phyloP scores from a whole-genome alignment of 805 yeast species.

The Scheffersomyces lignosus region DNA sequence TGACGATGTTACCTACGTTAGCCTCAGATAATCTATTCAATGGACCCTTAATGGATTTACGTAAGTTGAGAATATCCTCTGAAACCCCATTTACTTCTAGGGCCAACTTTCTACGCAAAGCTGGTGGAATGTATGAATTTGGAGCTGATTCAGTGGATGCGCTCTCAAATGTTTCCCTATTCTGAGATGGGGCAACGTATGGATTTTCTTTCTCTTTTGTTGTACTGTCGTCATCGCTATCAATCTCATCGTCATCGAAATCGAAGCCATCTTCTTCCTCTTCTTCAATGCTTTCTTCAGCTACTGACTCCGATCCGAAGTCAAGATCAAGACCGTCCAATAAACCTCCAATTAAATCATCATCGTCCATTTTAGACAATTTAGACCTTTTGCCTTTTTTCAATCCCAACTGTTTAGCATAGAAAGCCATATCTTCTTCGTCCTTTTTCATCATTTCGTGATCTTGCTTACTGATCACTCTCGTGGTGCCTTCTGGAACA shows the following conservation, averaged over 20 bases:
- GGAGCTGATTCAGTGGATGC: slow-evolving; percentile 17
- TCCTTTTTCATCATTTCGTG: slow-evolving; percentile 54
- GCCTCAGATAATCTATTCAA: slow-evolving; percentile 89
- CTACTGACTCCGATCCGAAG: slow-evolving; percentile 19
- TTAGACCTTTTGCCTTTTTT: slow-evolving; percentile 49
- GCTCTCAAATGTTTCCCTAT: slow-evolving; percentile 7
- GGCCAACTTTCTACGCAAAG: slow-evolving; percentile 59
- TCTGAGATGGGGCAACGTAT: slow-evolving; percentile 57
- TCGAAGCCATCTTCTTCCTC: slow-evolving; percentile 24
- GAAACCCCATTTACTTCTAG: slow-evolving; percentile 38
- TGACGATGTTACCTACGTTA: slow-evolving; percentile 67
- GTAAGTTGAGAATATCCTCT: slow-evolving; percentile 46
- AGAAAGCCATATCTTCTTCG: slow-evolving; percentile 77
- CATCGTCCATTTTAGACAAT: slow-evolving; percentile 55
- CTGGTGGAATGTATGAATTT: slow-evolving; percentile 80
- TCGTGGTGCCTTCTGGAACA: slow-evolving; percentile 4
- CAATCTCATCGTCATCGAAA: slow-evolving; percentile 19
- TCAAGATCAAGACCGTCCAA: slow-evolving; percentile 72
- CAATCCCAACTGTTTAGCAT: slow-evolving; percentile 78
- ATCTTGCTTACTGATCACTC: slow-evolving; percentile 39
- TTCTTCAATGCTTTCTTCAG: slow-evolving; percentile 20
- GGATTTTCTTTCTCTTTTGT: slow-evolving; percentile 62
- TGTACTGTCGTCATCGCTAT: slow-evolving; percentile 19
- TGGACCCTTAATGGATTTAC: slow-evolving; percentile 73
- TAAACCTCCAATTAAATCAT: slow-evolving; percentile 80